phyloP scores from a whole-genome alignment of 441 rosid species.

The Populus tomentosa region DNA sequence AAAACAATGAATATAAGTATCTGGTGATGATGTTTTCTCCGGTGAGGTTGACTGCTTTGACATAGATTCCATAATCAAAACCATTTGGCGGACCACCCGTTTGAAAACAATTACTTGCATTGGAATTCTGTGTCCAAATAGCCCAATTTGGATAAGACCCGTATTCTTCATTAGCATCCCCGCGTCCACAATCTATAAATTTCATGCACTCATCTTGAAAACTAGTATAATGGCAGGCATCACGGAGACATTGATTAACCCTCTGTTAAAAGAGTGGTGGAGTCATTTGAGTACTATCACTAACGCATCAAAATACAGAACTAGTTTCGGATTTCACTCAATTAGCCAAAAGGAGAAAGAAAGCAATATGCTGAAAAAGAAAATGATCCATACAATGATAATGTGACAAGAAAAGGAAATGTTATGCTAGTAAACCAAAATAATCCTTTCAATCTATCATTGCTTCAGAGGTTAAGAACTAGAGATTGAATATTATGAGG shows the following conservation, averaged over 20 bases:
- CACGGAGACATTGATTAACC: constrained; percentile 73
- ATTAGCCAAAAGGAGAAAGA: background rate
- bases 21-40: constrained; percentile 6
- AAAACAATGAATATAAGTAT: constrained; percentile 69
- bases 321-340: background rate
- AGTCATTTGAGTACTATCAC: background rate
- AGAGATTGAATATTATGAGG: background rate
- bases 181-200: constrained; percentile 60
- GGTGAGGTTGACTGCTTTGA: constrained; percentile 52
- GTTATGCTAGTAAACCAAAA: background rate
- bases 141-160: background rate
- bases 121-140: constrained; percentile 35
- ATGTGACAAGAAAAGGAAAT: background rate
- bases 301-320: background rate
- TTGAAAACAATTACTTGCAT: constrained; percentile 50
- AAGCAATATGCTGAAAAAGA: background rate
- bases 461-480: background rate
- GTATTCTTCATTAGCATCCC: constrained; percentile 3
- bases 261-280: constrained; percentile 43
- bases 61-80: constrained; percentile 66
- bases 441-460: background rate
- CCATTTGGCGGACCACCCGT: background rate
- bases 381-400: background rate
- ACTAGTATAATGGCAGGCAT: constrained; percentile 39
- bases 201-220: constrained; percentile 7